Evolutionary conservation across 1,139 yeast genomes (phyloP), one percentile per base, ranked within the genome.

Genomic region (Candida sp.): DNA sequence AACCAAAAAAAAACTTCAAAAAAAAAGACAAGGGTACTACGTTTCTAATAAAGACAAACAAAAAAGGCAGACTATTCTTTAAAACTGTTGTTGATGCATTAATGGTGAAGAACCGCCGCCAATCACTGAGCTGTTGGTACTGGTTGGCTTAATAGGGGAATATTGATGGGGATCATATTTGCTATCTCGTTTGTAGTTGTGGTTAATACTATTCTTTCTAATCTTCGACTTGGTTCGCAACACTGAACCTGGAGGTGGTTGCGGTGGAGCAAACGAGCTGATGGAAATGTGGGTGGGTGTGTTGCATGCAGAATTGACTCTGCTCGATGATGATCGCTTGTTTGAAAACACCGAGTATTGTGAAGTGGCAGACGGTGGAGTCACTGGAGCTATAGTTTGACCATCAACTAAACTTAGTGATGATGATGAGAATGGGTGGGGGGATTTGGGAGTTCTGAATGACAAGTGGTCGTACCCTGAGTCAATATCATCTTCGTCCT

Each of bases 311-410:
- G 73, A 67, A 38, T 44, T 47, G 17, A 42, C 44, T 23, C 48
- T 49, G 40, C 37, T 46, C 28, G 44, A 38, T 37, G 51, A 44
- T 26, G 57, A 46, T 52, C 69, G 63, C 55, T 64, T 63, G 53
- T 65, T 67, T 11, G 78, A 73, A 53, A 74, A 74, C 8, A 74
- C 68, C 30, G 76, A 72, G 50, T 71, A 67, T 58, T 72, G 78
- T 3, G 78, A 73, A 17, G 75, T 69, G 23, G 78, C 78, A 43
- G 75, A 72, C 30, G 79, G 79, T 25, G 79, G 79, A 2, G 79
- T 74, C 23, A 68, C 63, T 7, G 79, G 79, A 23, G 67, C 64
- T 65, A 52, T 57, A 58, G 44, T 50, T 54, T 43, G 40, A 33
- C 32, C 40, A 34, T 43, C 38, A 3, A 55, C 54, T 8, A 53